Conservation (phyloP, 352 stramenopile species). For the Peronosclerospora sorghi region DNA sequence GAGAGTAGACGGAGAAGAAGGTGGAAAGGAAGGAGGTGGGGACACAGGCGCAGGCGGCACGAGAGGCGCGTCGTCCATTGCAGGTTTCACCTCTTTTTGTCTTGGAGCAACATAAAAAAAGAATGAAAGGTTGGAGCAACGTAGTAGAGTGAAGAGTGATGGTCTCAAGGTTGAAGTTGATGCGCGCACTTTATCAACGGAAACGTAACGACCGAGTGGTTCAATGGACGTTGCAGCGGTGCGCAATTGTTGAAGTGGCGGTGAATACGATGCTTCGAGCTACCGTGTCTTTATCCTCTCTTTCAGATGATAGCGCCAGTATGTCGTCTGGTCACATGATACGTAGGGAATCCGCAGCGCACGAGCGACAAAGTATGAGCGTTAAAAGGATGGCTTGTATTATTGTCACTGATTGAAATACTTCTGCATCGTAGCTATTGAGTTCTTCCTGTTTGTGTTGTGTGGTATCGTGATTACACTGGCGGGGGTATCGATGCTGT, state of each 20-base stretch:
- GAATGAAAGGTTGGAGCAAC: background rate
- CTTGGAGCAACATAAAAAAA: slow-evolving; percentile 6
- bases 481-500: slow-evolving; percentile 25
- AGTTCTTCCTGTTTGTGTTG: slow-evolving; percentile 71
- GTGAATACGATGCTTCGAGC: background rate
- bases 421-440: slow-evolving; percentile 14
- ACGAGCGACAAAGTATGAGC: slow-evolving; percentile 15
- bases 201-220: no score
- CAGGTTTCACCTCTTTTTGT: background rate
- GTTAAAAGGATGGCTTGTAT: background rate
- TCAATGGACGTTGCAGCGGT: slow-evolving; percentile 1
- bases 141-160: background rate
- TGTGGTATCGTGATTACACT: slow-evolving; percentile 45
- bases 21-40: slow-evolving; percentile 16
- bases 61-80: slow-evolving; percentile 3
- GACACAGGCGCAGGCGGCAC: slow-evolving; percentile 8
- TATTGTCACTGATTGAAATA: background rate
- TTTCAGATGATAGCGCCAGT: slow-evolving; percentile 1
- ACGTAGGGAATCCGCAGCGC: background rate
- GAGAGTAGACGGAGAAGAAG: slow-evolving; percentile 11
- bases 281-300: background rate
- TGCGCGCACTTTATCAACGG: background rate
- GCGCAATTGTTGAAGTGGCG: background rate
- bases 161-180: slow-evolving; percentile 12
- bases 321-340: slow-evolving; percentile 2